phyloP scores from a whole-genome alignment of 805 yeast species.

The Metschnikowia reukaufii region DNA sequence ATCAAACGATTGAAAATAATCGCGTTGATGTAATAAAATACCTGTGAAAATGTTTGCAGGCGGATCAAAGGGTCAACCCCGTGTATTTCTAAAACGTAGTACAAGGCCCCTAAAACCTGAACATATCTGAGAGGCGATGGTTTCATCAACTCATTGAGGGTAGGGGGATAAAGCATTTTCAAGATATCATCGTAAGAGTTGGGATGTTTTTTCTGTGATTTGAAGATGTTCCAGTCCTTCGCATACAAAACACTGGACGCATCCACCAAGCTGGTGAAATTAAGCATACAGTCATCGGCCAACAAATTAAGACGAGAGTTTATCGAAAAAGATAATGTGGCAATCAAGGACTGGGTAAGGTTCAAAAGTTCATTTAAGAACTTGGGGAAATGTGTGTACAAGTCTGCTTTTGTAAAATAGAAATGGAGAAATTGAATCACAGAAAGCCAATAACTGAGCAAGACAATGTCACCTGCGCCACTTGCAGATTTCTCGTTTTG shows the following conservation, averaged over 20 bases:
- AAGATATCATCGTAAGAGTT: conserved; percentile 72
- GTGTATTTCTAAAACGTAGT: conserved; percentile 80
- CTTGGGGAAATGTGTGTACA: conserved; percentile 55
- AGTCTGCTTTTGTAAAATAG: conserved; percentile 65
- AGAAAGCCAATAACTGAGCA: conserved; percentile 85
- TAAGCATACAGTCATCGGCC: conserved; percentile 65
- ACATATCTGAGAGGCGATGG: conserved; percentile 88
- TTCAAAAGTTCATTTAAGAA: conserved; percentile 58
- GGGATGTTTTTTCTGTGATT: conserved; percentile 41
- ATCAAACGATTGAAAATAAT: conserved; percentile 72
- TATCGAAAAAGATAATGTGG: conserved; percentile 66
- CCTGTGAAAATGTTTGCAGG: conserved; percentile 74
- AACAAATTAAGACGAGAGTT: conserved; percentile 57
- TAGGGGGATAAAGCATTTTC: conserved; percentile 80
- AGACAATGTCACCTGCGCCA: conserved; percentile 62
- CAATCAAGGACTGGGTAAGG: conserved; percentile 57
- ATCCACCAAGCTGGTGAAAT: conserved; percentile 82
- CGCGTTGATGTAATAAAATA: conserved; percentile 74
- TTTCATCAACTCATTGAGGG: conserved; percentile 71
- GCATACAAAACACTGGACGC: conserved; percentile 74
- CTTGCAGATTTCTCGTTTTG: conserved; percentile 13
- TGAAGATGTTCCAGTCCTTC: conserved; percentile 59
- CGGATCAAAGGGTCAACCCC: conserved; percentile 75
- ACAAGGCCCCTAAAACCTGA: conserved; percentile 84
- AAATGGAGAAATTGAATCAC: conserved; percentile 74